Evolutionary conservation across 139 green algal species (phyloP).

Genomic region (Eudorina sp.): DNA sequence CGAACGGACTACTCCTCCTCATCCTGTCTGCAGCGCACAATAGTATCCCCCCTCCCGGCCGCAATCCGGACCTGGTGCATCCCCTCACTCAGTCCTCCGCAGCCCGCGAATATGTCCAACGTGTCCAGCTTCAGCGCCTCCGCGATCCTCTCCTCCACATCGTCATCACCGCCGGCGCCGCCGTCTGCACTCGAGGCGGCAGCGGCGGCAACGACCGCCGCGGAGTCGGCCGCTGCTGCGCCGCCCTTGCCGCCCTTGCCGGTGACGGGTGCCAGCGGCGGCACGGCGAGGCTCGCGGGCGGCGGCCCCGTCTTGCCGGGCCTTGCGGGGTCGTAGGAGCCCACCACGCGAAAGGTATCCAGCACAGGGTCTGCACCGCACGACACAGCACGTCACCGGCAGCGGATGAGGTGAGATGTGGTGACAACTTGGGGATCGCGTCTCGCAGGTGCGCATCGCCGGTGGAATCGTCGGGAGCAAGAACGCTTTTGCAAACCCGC

Average conservation of each 20-base stretch:
- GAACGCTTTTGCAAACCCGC: too few relatives aligned
- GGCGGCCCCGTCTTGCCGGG: constrained; percentile 45
- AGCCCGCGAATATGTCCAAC: constrained; percentile 98
- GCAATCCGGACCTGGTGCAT: constrained; percentile 95
- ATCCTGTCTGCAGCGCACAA: too few relatives aligned
- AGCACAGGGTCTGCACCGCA: background rate
- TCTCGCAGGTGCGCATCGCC: too few relatives aligned
- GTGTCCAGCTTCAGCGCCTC: constrained; percentile 62
- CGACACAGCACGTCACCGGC: too few relatives aligned
- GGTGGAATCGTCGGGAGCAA: too few relatives aligned
- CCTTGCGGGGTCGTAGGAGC: constrained; percentile 68
- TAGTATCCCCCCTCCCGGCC: too few relatives aligned
- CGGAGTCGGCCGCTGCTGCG: constrained; percentile 58
- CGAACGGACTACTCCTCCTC: too few relatives aligned
- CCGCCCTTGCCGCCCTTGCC: background rate
- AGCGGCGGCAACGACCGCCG: constrained; percentile 47
- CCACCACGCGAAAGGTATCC: constrained; percentile 62
- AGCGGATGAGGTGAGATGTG: too few relatives aligned
- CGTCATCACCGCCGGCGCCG: background rate
- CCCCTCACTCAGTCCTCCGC: constrained; percentile 94
- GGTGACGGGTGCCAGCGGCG: constrained; percentile 58
- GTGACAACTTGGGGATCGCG: too few relatives aligned
- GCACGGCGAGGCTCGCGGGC: constrained; percentile 18
- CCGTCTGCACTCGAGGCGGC: background rate
- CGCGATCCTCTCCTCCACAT: constrained; percentile 22